phyloP scores from a whole-genome alignment of 306 rosid genomes.

The Crotalaria pallida region DNA sequence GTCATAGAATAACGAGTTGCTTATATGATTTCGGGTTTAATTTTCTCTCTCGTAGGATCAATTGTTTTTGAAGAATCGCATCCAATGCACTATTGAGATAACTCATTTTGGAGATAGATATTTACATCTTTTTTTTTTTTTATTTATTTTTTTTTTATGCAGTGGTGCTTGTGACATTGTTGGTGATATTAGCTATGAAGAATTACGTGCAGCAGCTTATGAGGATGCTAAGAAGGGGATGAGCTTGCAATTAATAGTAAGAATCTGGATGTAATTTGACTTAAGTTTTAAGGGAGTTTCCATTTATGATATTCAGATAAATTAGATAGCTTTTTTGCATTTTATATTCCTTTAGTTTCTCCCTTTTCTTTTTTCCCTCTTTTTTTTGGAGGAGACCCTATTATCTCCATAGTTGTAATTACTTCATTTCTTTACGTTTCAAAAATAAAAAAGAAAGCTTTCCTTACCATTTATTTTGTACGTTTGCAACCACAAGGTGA shows the following conservation, averaged over 20 bases:
- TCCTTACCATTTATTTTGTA: not conserved
- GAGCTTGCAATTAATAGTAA: constrained; percentile 67
- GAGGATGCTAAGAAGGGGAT: constrained; percentile 74
- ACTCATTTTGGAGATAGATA: not conserved
- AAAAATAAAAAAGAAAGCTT: not conserved
- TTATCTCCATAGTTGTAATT: not conserved
- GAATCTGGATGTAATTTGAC: constrained; percentile 27
- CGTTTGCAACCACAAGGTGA: not conserved
- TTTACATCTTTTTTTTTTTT: too few relatives aligned
- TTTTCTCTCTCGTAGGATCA: constrained; percentile 17
- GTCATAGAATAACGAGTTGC: not conserved
- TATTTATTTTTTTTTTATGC: constrained; percentile 27
- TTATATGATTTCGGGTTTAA: not conserved
- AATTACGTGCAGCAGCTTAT: constrained; percentile 76
- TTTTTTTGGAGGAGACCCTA: not conserved
- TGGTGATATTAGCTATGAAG: constrained; percentile 91
- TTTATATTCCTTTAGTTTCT: not conserved
- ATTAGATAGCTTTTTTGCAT: not conserved
- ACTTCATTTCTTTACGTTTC: not conserved
- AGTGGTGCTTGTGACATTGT: constrained; percentile 78
- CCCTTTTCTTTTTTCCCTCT: not conserved
- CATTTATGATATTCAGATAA: not conserved
- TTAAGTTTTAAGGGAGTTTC: not conserved
- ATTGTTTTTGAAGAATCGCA: not conserved
- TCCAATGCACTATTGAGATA: not conserved